Base-by-base conservation (phyloP, 1,284 basidiomycete species). In the Hortiboletus rubellus region DNA sequence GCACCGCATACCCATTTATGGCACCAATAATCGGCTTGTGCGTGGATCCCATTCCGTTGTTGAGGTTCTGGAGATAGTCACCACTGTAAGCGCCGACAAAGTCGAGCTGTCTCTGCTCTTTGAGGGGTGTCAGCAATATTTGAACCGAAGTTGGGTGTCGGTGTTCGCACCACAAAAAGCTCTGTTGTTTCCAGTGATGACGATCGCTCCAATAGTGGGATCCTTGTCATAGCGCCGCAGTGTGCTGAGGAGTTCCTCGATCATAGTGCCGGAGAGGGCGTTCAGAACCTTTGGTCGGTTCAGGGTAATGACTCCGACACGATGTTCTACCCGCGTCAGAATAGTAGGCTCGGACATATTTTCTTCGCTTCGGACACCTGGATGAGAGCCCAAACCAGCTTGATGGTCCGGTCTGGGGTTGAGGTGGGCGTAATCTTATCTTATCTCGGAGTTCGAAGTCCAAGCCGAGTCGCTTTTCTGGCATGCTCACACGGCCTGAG, bases 201-300 rank as follows among this genome's bases (percentile, higher is more conserved):
- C 82, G 57, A 89, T 80, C 8, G 82, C 82, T 18, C 77, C 75
- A 56, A 79, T 72, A 10, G 70, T 64, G 14, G 80, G 74, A 59
- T 83, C 80, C 59, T 67, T 68, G 64, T 81, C 78, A 12, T 79
- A 78, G 54, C 73, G 70, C 9, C 65, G 70, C 37, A 83, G 72
- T 59, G 77, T 80, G 27, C 71, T 69, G 60, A 82, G 79, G 36
- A 85, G 74, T 57, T 76, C 70, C 6, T 74, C 69, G 60, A 82
- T 76, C 53, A 84, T 64, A 0, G 79, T 75, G 3, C 76, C 65
- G 58, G 80, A 84, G 45, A 88, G 76, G 55, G 87, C 86, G 64
- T 88, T 86, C 62, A 87, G 76, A 7, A 82, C 83, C 63, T 84
- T 85, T 54, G 86, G 85, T 46, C 86, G 73, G 74, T 87, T 87